Percentiles rank a stretch among this genome's conserved stretches.
Conservation (phyloP, 2,329 filamentous ascomycete genomes). For the Cladosporium sp. region DNA sequence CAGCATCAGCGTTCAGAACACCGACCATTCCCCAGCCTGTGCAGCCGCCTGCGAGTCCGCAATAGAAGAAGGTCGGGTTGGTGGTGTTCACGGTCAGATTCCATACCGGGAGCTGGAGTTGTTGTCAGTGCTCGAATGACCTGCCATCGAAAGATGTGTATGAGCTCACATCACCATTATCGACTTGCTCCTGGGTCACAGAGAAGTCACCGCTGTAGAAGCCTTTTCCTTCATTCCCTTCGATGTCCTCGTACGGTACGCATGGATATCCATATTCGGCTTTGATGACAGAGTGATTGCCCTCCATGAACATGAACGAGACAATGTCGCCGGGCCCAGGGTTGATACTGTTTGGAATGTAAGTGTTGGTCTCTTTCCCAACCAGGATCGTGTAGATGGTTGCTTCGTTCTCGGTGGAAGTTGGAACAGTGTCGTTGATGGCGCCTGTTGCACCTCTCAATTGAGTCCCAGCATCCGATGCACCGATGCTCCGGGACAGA, state of each 20-base stretch:
- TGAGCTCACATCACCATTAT: not conserved
- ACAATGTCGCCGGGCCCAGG: constrained; percentile 39
- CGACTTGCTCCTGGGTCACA: not conserved
- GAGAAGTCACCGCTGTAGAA: constrained; percentile 20
- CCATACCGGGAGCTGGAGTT: constrained; percentile 20
- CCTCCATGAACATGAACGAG: constrained; percentile 39
- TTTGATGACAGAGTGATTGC: constrained; percentile 41
- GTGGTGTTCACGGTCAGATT: constrained; percentile 54
- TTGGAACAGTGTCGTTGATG: constrained; percentile 7
- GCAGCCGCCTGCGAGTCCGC: constrained; percentile 63
- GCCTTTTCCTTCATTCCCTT: constrained; percentile 14
- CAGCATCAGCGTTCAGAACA: constrained; percentile 60
- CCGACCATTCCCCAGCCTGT: constrained; percentile 66
- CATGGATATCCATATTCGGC: constrained; percentile 39
- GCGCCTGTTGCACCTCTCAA: not conserved
- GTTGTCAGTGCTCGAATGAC: not conserved
- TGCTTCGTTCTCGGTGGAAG: constrained; percentile 16
- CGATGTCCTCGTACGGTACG: constrained; percentile 30
- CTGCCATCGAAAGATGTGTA: not conserved
- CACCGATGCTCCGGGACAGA: not conserved
- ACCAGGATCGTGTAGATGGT: constrained; percentile 33
- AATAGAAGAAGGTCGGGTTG: constrained; percentile 67
- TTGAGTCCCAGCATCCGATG: not conserved
- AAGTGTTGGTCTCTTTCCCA: constrained; percentile 32
- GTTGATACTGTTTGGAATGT: constrained; percentile 32